Evolutionary conservation across 768 basidiomycete species (phyloP), one percentile per base, ranked within the genome.

Genomic region (Podaxis carcinomalis): DNA sequence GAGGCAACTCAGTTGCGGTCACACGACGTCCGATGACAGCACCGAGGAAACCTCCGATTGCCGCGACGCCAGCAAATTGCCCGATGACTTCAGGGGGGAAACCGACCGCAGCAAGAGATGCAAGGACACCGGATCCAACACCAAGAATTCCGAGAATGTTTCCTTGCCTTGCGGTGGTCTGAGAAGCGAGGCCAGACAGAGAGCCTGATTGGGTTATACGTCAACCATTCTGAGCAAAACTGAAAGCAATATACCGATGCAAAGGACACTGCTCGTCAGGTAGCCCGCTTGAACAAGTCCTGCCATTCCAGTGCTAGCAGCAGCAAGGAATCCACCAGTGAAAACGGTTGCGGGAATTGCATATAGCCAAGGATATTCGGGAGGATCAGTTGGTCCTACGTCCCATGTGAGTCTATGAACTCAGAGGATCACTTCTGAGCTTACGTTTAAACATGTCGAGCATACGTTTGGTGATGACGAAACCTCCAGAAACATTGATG

Each of bases 221-320:
- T 36, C 54, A 55, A 65, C 25, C 54, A 44, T 55, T 16, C 1
- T n/a, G 39, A 7, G 39, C 25, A 36, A 14, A 23, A 27, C 10
- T 56, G 56, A 36, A 37, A 11, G 6, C 53, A 35, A 57, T 67
- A 58, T 64, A 88, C 91, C 86, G 61, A 95, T 94, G 70, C 92
- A 93, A 49, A 95, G 82, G n/a, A 94, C 70, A 66, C 90, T 93
- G 68, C 89, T 92, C 0, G 92, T 83, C 59, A 94, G 69, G 68
- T 95, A 95, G 11, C 93, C 93, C 2, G 93, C 92, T 72, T 93
- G 92, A 4, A 94, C 90, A 37, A 95, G 80, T 19, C 93, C 93
- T 11, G 82, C 85, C 86, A 91, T 87, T 44, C 93, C 92, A 3
- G 90, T 90, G 68, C 85, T 89, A 4, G 91, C 90, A 40, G 92